Base-by-base conservation (phyloP, 495 filamentous ascomycete species). In the Aspergillus ellipticus region DNA sequence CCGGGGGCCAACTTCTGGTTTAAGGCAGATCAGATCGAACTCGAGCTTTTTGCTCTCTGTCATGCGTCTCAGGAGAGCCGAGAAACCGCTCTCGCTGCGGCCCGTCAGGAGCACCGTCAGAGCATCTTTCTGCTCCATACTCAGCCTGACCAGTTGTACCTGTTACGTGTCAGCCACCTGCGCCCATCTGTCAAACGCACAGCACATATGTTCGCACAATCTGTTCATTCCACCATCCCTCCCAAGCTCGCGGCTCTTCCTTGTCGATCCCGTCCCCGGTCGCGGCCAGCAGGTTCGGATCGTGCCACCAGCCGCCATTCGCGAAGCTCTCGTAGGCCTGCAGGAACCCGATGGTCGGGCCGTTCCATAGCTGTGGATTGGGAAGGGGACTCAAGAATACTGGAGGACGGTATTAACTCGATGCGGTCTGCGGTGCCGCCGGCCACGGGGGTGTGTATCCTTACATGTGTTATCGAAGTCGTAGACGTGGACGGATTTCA, bases 281-380 rank as follows among this genome's bases (percentile, higher is more conserved):
- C 4, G 92, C 86, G 20, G 86, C 82, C 16, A 99, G 84, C 53
- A 99, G 88, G 37, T 84, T 82, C 20, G 85, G 75, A 65, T 97
- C 91, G 70, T 99, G 94, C 94, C 94, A 99, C 94, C 94, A 99
- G 29, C 95, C 93, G 53, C 94, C 94, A 58, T 86, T 88, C 26
- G 85, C 74, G 53, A 99, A 92, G 49, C 79, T 77, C 53, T 94
- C 86, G 53, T 85, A 85, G 21, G 80, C 81, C 57, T 89, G 82
- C 6, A 99, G 77, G 50, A 85, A 81, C 6, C 88, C 88, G 31
- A 94, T 83, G 0, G 90, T 94, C 7, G 75, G 73, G 2, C 77
- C 76, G 49, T 88, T 87, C 94, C 94, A 99, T 58, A 99, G 67
- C 62, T 91, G 89, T 1, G 83, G 83, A 60, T 97, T 97, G 0